Conservation (phyloP, 768 basidiomycete species). For the Lentinula sp. region DNA sequence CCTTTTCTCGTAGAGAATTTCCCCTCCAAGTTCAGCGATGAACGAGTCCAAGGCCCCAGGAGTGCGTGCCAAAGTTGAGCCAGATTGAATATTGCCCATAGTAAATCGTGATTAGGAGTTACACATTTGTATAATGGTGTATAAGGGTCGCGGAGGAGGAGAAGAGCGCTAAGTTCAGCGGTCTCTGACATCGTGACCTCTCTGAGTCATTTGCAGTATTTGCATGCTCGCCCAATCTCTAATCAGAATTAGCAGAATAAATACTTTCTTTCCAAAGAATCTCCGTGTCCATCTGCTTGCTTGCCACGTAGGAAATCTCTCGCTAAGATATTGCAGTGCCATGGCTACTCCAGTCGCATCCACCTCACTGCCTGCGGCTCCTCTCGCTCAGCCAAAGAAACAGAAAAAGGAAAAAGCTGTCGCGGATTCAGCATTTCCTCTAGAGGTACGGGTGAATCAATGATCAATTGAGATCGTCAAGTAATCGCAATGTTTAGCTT, state of each 20-base stretch:
- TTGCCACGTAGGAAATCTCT: background rate
- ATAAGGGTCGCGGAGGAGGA: background rate
- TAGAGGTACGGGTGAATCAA: constrained; percentile 46
- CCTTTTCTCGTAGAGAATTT: constrained; percentile 92
- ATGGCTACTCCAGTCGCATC: constrained; percentile 7
- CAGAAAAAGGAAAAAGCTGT: constrained; percentile 2
- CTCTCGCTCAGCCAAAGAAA: background rate
- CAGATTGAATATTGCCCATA: constrained; percentile 81
- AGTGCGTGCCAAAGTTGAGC: constrained; percentile 63
- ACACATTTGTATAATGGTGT: background rate
- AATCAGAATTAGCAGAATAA: background rate
- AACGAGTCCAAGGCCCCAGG: constrained; percentile 85
- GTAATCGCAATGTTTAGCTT: constrained; percentile 39
- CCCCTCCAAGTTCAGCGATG: constrained; percentile 80
- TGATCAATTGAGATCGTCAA: constrained; percentile 4
- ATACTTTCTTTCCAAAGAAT: background rate
- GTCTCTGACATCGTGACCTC: background rate
- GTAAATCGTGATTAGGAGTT: background rate
- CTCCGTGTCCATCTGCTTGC: background rate
- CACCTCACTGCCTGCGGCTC: background rate
- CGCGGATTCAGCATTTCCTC: constrained; percentile 39
- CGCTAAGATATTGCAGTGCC: background rate
- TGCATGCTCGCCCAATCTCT: constrained; percentile 5
- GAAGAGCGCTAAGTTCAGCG: background rate
- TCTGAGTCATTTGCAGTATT: background rate